Evolutionary conservation across 2,329 filamentous ascomycete genomes (phyloP).

Genomic region (Lachnellula cervina): DNA sequence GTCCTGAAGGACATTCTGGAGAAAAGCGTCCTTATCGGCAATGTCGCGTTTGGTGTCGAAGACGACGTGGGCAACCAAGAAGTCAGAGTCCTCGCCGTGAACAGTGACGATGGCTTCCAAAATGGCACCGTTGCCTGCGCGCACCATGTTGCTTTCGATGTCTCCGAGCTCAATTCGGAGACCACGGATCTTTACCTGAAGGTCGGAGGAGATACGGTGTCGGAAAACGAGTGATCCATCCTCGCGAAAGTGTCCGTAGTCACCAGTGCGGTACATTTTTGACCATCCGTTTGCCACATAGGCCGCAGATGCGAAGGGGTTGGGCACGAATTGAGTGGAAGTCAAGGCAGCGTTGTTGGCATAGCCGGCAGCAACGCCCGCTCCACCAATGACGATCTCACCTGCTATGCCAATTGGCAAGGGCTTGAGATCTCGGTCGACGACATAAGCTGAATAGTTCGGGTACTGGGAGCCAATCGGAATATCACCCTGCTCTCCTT

Average conservation of each 20-base stretch:
- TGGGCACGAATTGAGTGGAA: background rate
- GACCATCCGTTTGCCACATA: conserved; percentile 1
- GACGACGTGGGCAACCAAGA: conserved; percentile 36
- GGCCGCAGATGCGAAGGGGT: background rate
- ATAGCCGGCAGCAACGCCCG: conserved; percentile 36
- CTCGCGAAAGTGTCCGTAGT: conserved; percentile 32
- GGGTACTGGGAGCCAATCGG: conserved; percentile 9
- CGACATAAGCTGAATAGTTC: conserved; percentile 33
- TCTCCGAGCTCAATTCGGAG: conserved; percentile 40
- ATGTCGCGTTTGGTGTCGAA: conserved; percentile 11
- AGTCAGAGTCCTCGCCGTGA: conserved; percentile 17
- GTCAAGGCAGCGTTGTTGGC: conserved; percentile 24
- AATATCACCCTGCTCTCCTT: background rate
- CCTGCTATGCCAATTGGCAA: conserved; percentile 39
- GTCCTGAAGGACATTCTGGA: background rate
- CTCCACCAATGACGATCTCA: conserved; percentile 39
- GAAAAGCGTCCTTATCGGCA: background rate
- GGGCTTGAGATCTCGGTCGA: conserved; percentile 35
- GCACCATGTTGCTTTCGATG: conserved; percentile 26
- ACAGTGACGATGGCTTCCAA: conserved; percentile 24
- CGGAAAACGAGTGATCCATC: conserved; percentile 30
- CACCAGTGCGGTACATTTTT: conserved; percentile 35
- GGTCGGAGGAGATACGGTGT: conserved; percentile 32
- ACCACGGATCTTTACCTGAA: conserved; percentile 35
- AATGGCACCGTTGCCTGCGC: background rate